These are phyloP conservation scores for Conticribra guillardii DNA, from an alignment of 108 stramenopile genomes.

Conservation along the genomic window DNA sequence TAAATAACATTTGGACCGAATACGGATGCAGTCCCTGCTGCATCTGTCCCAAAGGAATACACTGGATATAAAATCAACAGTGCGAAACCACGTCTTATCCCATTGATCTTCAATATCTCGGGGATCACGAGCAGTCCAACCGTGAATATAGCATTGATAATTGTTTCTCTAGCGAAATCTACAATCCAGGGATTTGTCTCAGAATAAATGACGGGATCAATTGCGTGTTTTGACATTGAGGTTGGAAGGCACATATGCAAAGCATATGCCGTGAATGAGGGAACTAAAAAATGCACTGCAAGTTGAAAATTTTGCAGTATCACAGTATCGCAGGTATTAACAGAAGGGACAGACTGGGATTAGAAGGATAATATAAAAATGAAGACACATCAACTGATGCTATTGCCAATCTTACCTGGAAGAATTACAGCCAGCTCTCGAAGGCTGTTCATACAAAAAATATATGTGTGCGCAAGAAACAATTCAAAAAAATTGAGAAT, in stretches of 20 bases:
- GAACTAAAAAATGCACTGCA: conserved; percentile 34
- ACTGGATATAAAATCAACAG: conserved; percentile 40
- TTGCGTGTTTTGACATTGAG: background rate
- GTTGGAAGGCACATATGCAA: conserved; percentile 1
- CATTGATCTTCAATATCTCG: conserved; percentile 50
- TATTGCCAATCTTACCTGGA: too few species aligned
- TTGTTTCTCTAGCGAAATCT: conserved; percentile 41
- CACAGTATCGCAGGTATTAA: too few species aligned
- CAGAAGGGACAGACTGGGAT: too few species aligned
- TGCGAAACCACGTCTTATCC: conserved; percentile 24
- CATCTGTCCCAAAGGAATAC: conserved; percentile 51
- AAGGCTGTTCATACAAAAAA: too few species aligned
- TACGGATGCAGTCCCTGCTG: conserved; percentile 22
- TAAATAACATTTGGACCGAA: conserved; percentile 55
- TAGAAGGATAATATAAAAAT: too few species aligned
- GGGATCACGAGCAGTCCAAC: conserved; percentile 53
- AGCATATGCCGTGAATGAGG: background rate
- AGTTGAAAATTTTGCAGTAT: too few species aligned
- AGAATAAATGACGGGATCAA: conserved; percentile 30
- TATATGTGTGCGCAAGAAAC: too few species aligned
- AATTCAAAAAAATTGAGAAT: too few species aligned
- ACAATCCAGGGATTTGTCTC: conserved; percentile 23
- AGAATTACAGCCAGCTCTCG: conserved; percentile 30
- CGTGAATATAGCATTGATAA: conserved; percentile 33
- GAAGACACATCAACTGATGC: too few species aligned